These are phyloP conservation scores for Colletotrichum spinosum DNA, from an alignment of 2,329 filamentous ascomycete genomes.

Conservation along the genomic window DNA sequence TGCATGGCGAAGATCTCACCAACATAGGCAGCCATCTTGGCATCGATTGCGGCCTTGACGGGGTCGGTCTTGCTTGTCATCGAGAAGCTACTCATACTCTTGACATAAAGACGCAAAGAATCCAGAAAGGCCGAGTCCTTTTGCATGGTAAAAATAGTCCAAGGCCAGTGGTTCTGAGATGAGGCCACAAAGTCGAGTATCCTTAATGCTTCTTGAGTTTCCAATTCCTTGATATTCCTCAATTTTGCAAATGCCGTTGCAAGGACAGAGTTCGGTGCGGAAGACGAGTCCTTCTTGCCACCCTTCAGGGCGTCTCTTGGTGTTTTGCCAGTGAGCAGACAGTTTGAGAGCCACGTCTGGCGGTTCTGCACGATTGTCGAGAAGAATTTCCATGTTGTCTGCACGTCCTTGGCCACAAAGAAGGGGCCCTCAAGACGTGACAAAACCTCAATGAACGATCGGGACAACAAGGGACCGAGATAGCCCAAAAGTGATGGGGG, in stretches of 20 bases:
- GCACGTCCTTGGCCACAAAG: constrained; percentile 71
- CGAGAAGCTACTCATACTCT: constrained; percentile 64
- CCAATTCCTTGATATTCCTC: constrained; percentile 71
- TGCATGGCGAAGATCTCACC: constrained; percentile 93
- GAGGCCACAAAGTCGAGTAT: constrained; percentile 89
- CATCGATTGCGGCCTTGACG: constrained; percentile 69
- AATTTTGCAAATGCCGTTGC: constrained; percentile 79
- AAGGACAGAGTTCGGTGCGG: constrained; percentile 74
- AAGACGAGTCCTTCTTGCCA: constrained; percentile 62
- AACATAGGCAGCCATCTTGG: constrained; percentile 81
- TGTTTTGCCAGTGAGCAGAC: constrained; percentile 87
- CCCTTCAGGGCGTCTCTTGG: constrained; percentile 79
- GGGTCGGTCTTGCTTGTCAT: constrained; percentile 66
- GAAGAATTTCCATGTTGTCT: constrained; percentile 85
- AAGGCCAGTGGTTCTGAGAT: constrained; percentile 95
- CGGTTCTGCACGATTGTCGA: constrained; percentile 87
- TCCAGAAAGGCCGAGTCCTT: constrained; percentile 80
- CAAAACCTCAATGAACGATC: constrained; percentile 84
- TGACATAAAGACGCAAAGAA: constrained; percentile 77
- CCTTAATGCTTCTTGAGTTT: constrained; percentile 75
- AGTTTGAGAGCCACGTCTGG: constrained; percentile 97
- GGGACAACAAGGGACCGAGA: constrained; percentile 83
- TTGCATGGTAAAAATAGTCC: constrained; percentile 85
- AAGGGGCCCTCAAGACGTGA: constrained; percentile 83
- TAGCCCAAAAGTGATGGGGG: constrained; percentile 95